Percentiles rank a stretch among this genome's conserved stretches.
Evolutionary conservation across 257 asterid species (phyloP).

Genomic region (Paraleonurus japonicus): DNA sequence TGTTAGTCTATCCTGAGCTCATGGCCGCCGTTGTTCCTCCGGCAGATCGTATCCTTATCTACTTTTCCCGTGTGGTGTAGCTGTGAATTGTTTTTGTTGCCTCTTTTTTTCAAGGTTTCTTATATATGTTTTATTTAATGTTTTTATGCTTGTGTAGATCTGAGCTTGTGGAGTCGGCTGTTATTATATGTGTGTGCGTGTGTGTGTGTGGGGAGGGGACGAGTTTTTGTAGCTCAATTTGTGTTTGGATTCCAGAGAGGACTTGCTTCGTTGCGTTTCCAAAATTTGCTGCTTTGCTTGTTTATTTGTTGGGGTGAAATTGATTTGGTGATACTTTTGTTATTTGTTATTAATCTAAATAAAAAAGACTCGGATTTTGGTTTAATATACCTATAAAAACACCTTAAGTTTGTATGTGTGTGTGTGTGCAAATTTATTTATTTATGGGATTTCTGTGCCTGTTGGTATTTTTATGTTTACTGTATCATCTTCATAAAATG

Average conservation of each 20-base stretch:
- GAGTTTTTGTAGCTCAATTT: background rate
- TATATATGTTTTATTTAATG: background rate
- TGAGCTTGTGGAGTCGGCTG: constrained; percentile 12
- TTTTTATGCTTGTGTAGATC: constrained; percentile 24
- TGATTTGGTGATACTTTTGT: background rate
- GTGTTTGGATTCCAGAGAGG: background rate
- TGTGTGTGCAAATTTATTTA: background rate
- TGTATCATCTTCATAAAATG: background rate
- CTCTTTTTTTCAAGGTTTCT: background rate
- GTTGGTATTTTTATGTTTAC: background rate
- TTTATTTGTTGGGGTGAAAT: background rate
- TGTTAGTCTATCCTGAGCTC: constrained; percentile 15
- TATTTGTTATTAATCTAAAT: background rate
- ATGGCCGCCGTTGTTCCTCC: constrained; percentile 65
- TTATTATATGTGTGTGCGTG: background rate
- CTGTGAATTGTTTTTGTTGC: background rate
- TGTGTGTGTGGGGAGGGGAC: background rate
- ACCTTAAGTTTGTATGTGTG: background rate
- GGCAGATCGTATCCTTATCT: constrained; percentile 61
- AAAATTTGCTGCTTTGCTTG: background rate
- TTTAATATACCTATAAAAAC: background rate
- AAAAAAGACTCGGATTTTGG: background rate
- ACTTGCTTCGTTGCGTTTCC: background rate
- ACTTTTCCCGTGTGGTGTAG: background rate
- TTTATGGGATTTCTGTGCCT: background rate